A percentile compares a stretch with the other conserved stretches of the same genome.
Conservation (phyloP, 495 filamentous ascomycete species). For the Lasiosphaeria miniovina region DNA sequence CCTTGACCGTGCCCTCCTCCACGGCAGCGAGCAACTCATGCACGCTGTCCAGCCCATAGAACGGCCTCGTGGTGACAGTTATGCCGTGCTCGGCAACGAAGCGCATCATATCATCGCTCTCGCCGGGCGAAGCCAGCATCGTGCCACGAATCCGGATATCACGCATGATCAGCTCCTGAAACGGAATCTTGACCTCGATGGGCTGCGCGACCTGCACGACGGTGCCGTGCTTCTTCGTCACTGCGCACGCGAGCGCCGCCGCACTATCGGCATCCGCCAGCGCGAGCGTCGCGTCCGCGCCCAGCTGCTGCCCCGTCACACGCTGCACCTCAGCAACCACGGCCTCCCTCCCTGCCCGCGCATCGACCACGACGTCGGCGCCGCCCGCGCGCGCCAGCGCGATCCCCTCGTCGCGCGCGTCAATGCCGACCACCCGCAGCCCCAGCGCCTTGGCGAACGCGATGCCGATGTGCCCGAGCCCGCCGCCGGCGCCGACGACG, state of each 20-base stretch:
- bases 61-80: conserved; percentile 47
- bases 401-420: conserved; percentile 54
- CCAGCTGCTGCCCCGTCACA: conserved; percentile 39
- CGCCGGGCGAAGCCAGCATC: conserved; percentile 43
- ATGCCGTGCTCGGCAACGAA: conserved; percentile 51
- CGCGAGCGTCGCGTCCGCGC: conserved; percentile 46
- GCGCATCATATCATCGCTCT: conserved; percentile 50
- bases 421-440: conserved; percentile 51
- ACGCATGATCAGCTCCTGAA: conserved; percentile 51
- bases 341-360: conserved; percentile 41
- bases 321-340: conserved; percentile 44
- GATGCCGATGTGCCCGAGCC: conserved; percentile 53
- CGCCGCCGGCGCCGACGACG: conserved; percentile 56
- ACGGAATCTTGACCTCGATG: conserved; percentile 46
- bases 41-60: conserved; percentile 52
- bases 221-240: conserved; percentile 54
- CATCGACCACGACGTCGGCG: conserved; percentile 53
- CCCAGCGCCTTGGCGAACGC: conserved; percentile 56
- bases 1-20: conserved; percentile 49
- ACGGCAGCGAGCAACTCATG: conserved; percentile 47
- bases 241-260: conserved; percentile 47
- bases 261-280: conserved; percentile 43
- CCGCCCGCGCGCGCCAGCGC: conserved; percentile 41
- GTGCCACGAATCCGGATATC: conserved; percentile 52
- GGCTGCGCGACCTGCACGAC: conserved; percentile 57